These are phyloP conservation scores for Fonsecaea monophora DNA, from an alignment of 2,329 filamentous ascomycete genomes.

Conservation along the genomic window DNA sequence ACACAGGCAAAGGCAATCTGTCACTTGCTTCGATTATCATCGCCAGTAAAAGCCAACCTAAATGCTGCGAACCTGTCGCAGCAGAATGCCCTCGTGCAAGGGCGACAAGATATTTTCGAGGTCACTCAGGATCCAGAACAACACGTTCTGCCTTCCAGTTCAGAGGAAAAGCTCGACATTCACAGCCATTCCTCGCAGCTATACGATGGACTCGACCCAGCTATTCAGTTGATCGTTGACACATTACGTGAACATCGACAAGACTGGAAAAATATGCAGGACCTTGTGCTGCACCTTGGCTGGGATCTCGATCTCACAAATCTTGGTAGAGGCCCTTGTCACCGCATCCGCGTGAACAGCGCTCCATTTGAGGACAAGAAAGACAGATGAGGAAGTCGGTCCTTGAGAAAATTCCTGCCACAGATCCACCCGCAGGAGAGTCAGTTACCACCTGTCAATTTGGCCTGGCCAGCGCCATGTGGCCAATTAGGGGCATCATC, in stretches of 20 bases:
- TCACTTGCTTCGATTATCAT: constrained; percentile 53
- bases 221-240: constrained; percentile 18
- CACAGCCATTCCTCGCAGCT: background rate
- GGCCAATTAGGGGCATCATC: constrained; percentile 3
- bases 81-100: background rate
- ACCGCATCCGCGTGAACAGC: constrained; percentile 22
- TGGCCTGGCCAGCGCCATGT: background rate
- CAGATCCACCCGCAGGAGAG: background rate
- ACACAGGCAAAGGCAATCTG: constrained; percentile 68
- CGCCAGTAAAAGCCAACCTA: background rate
- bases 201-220: background rate
- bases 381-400: constrained; percentile 24
- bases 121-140: background rate
- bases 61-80: background rate
- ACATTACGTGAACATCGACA: constrained; percentile 27
- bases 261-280: constrained; percentile 26
- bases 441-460: background rate
- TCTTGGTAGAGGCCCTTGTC: constrained; percentile 27
- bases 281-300: constrained; percentile 29
- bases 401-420: constrained; percentile 2
- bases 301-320: constrained; percentile 37
- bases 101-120: background rate
- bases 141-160: background rate
- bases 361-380: constrained; percentile 27
- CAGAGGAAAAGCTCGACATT: constrained; percentile 5